Evolutionary conservation across 2,329 filamentous ascomycete species (phyloP).

Genomic region (Ilyonectria destructans): DNA sequence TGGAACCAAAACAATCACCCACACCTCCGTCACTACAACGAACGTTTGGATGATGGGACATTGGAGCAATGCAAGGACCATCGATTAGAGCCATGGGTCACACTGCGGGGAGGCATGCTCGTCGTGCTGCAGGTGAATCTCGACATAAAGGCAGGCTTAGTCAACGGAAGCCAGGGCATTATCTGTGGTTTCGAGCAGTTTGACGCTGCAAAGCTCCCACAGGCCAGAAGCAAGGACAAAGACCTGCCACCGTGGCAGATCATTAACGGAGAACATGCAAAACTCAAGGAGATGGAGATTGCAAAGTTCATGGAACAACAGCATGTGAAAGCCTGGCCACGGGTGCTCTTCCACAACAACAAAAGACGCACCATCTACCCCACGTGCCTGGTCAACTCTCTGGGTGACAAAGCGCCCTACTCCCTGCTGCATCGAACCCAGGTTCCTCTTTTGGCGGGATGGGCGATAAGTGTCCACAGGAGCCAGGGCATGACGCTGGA

Average conservation of each 20-base stretch:
- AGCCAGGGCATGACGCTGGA: constrained; percentile 76
- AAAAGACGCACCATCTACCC: constrained; percentile 63
- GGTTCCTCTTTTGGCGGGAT: constrained; percentile 72
- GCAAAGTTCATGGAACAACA: constrained; percentile 25
- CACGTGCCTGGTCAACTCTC: constrained; percentile 64
- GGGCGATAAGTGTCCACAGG: constrained; percentile 77
- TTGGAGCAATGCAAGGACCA: constrained; percentile 30
- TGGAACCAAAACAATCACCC: not conserved
- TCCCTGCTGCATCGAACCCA: constrained; percentile 71
- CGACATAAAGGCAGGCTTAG: constrained; percentile 16
- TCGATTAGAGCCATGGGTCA: constrained; percentile 27
- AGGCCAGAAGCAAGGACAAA: constrained; percentile 5
- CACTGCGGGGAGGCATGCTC: constrained; percentile 36
- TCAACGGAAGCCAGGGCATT: constrained; percentile 49
- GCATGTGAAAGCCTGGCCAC: constrained; percentile 32
- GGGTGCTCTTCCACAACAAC: constrained; percentile 68
- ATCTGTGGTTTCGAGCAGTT: constrained; percentile 42
- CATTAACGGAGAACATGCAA: constrained; percentile 25
- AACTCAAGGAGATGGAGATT: constrained; percentile 29
- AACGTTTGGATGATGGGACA: constrained; percentile 21
- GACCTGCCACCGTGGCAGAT: not conserved
- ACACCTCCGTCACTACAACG: not conserved
- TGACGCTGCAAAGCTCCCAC: constrained; percentile 4
- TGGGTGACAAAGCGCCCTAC: constrained; percentile 63
- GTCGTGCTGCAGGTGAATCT: constrained; percentile 49